Percentiles rank a stretch among this genome's conserved stretches.
Conservation (phyloP, 192 early-diverging fungal genomes). For the Coemansia brasiliensis region DNA sequence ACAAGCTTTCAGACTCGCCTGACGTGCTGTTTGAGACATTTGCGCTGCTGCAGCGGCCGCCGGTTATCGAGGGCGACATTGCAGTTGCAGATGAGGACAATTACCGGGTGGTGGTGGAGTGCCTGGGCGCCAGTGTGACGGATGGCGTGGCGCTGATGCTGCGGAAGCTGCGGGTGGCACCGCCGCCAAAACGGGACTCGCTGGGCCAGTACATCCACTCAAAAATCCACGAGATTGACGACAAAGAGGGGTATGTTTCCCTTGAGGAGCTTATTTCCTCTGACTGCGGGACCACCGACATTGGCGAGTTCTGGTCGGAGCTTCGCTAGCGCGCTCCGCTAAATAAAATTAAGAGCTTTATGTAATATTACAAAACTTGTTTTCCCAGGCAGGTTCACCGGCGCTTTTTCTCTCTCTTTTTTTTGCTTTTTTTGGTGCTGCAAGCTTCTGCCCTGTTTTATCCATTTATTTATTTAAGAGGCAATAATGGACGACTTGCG, state of each 20-base stretch:
- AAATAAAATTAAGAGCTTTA: background rate
- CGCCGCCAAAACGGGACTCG: conserved; percentile 25
- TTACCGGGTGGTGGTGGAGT: conserved; percentile 34
- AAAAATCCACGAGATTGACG: conserved; percentile 18
- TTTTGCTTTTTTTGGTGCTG: background rate
- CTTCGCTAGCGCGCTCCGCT: background rate
- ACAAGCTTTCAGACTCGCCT: conserved; percentile 19
- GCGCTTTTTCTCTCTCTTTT: background rate
- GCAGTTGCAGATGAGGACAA: conserved; percentile 29
- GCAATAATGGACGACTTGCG: no score
- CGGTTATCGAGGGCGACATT: conserved; percentile 36
- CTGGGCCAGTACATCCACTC: conserved; percentile 23
- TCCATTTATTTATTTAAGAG: no score
- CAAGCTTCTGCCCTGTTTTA: background rate
- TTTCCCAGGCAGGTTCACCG: background rate
- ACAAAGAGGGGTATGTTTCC: conserved; percentile 30
- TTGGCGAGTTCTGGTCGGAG: background rate
- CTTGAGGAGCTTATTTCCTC: conserved; percentile 31
- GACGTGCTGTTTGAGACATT: conserved; percentile 45
- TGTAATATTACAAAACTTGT: background rate
- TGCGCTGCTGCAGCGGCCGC: conserved; percentile 36
- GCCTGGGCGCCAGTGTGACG: conserved; percentile 37
- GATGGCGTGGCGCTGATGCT: conserved; percentile 44
- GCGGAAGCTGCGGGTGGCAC: conserved; percentile 11
- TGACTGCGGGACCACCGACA: conserved; percentile 28